Evolutionary conservation across 441 rosid genomes (phyloP), one percentile per base, ranked within the genome.

Genomic region (Metrosideros polymorpha): DNA sequence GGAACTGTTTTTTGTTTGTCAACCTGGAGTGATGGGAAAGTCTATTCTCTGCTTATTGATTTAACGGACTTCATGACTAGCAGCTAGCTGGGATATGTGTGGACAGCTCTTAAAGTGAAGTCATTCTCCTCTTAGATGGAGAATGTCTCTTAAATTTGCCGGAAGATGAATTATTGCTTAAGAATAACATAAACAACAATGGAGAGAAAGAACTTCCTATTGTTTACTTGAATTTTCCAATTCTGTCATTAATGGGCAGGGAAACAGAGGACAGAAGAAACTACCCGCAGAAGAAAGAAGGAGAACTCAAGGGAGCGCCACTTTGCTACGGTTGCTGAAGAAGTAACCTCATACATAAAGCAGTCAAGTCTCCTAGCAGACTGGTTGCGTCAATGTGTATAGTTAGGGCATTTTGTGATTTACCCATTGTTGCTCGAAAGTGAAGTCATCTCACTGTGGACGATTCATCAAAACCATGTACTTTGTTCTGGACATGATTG

Each of bases 261-360:
- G 93, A 76, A 92, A 83, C 22, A 93, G 90, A 90, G 95, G 92
- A 13, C 92, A 91, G 49, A 94, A 93, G 92, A 95, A 92, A 87
- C 32, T 87, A 61, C 89, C 87, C 35, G 90, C 50, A 45, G 85
- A 85, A 30, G 91, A 86, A 89, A 91, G 86, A 86, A 91, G 87
- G 76, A 93, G 92, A 91, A 95, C 97, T 59, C 93, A 92, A 87
- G 99, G 99, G 49, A 96, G 92, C 88, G 86, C 88, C 83, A 87
- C 93, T 57, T 95, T 98, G 77, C 57, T 94, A 50, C 94, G 93
- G 75, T 91, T 96, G 91, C 98, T 97, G 85, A 91, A 93, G 77
- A 91, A 84, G 85, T 91, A 91, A 88, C 94, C 94, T 82, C 94
- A 83, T 88, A 87, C 89, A 84, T 94, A 93, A 87, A 53, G 83